phyloP scores from a whole-genome alignment of 345 rosid genomes.

The Luvunga scandens region DNA sequence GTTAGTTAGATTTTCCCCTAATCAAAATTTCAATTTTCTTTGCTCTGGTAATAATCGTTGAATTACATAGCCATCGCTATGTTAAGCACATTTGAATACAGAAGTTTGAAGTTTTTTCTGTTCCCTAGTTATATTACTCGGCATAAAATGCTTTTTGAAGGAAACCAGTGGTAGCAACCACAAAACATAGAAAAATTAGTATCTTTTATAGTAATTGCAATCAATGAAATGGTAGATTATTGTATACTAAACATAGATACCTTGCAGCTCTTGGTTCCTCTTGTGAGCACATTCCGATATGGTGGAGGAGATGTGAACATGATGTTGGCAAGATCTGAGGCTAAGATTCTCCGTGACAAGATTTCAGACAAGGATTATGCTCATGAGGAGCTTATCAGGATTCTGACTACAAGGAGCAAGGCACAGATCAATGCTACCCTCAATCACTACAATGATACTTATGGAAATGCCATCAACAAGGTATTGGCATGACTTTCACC shows the following conservation, averaged over 20 bases:
- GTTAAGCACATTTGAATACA: background rate
- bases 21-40: background rate
- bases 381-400: constrained; percentile 83
- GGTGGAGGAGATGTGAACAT: constrained; percentile 79
- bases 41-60: background rate
- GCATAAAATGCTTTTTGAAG: too few species aligned
- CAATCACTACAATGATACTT: constrained; percentile 69
- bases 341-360: constrained; percentile 78
- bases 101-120: background rate
- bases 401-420: constrained; percentile 80
- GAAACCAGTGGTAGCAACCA: too few species aligned
- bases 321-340: constrained; percentile 70
- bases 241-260: background rate
- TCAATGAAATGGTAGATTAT: background rate
- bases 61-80: background rate
- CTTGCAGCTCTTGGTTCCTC: constrained; percentile 77
- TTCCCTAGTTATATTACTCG: too few species aligned
- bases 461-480: constrained; percentile 74
- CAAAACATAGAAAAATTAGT: too few species aligned
- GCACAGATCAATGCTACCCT: constrained; percentile 73
- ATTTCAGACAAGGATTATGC: constrained; percentile 60
- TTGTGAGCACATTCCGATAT: constrained; percentile 69
- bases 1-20: background rate
- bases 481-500: constrained; percentile 22
- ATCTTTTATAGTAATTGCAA: background rate